A percentile compares a stretch with the other conserved stretches of the same genome.
phyloP scores from a whole-genome alignment of 139 green algal species.

The Klebsormidium nitens region DNA sequence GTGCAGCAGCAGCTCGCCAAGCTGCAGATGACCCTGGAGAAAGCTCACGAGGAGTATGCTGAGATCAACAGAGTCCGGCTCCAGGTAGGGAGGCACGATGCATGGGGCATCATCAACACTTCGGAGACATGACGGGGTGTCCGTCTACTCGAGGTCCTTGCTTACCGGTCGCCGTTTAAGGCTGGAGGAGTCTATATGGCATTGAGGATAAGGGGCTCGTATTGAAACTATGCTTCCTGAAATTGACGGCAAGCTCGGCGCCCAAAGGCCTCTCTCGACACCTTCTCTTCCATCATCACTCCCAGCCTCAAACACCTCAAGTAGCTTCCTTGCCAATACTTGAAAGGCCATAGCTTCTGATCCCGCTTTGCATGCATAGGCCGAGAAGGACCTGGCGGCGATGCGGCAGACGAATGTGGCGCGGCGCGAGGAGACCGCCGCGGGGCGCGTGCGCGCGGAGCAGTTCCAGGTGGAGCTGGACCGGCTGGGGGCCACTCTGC shows the following conservation, averaged over 20 bases:
- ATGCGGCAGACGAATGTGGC: not conserved
- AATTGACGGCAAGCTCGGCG: too few species aligned
- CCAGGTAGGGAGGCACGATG: slow-evolving; percentile 9
- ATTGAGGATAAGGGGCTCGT: not conserved
- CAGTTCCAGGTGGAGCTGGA: slow-evolving; percentile 73
- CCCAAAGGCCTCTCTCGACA: too few species aligned
- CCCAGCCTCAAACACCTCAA: too few species aligned
- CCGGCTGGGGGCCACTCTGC: slow-evolving; percentile 44
- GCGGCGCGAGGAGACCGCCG: not conserved
- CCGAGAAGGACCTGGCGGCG: slow-evolving; percentile 8
- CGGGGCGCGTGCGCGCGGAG: slow-evolving; percentile 28
- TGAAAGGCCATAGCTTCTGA: not conserved
- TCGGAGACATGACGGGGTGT: slow-evolving; percentile 32
- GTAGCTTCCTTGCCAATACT: not conserved
- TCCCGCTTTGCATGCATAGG: not conserved
- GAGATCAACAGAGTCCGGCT: not conserved
- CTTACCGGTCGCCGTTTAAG: not conserved
- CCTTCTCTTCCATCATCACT: too few species aligned
- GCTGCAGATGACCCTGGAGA: slow-evolving; percentile 74
- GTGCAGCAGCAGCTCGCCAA: slow-evolving; percentile 83
- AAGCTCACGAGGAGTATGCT: slow-evolving; percentile 58
- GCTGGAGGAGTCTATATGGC: not conserved
- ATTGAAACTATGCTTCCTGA: not conserved
- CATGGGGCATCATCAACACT: slow-evolving; percentile 5
- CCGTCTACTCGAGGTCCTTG: not conserved